Evolutionary conservation across 2,329 filamentous ascomycete genomes (phyloP), one percentile per base, ranked within the genome.

Genomic region (Harringtonia lauricola): DNA sequence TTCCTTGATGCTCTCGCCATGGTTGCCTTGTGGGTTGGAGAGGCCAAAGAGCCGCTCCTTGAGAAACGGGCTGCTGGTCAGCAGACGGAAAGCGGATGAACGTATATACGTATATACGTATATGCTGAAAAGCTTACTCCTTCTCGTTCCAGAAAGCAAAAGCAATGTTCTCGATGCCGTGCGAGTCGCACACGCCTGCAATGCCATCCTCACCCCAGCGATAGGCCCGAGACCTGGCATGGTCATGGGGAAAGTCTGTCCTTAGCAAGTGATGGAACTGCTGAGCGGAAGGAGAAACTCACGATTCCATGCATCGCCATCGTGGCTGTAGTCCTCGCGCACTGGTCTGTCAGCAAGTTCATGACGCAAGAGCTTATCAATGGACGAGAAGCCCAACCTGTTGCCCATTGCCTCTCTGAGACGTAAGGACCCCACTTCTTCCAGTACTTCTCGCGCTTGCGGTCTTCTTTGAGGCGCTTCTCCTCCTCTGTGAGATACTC

Each of bases 131-230:
- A n/a, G 56, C 64, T 24, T 46, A 94, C 88, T 96, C 90, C 68
- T 95, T 79, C 62, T 88, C 89, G 60, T 96, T 96, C 90, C 90
- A 96, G 62, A 96, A 96, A 42, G 87, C 80, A 70, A 96, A 95
- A 4, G 85, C 86, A 62, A 96, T 83, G 62, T 96, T 94, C 64
- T 95, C 85, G 43, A 83, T 67, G 48, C 88, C 88, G 59, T 96
- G 90, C 15, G 86, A 87, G 61, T 95, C 89, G 50, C 66, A 94
- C 24, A 96, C 88, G 59, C 90, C 90, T 45, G 90, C 88, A 64
- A 96, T 96, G 50, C 90, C 90, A 60, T 96, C 90, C 60, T 96
- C 90, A 49, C 90, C 90, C 90, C 90, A 96, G 57, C 90, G 79
- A 62, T 89, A 96, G 49, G 87, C 79, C 63, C 90, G 79, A 47